Conservation (phyloP, 2,329 filamentous ascomycete genomes). For the Fragosphaeria purpurea region DNA sequence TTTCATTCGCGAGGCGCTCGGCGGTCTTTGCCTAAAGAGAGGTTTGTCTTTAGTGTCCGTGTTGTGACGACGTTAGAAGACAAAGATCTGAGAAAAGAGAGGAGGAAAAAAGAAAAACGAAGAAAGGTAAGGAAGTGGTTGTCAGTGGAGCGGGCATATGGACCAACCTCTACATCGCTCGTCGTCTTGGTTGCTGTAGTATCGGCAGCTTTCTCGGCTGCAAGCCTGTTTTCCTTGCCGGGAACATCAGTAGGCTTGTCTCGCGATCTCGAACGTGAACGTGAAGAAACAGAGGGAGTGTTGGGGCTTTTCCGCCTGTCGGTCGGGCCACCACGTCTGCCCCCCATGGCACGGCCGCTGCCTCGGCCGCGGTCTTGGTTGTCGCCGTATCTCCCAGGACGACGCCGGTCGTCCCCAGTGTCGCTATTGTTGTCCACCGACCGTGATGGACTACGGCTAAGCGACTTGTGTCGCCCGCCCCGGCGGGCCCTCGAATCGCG, state of each 20-base stretch:
- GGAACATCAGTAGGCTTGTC: slow-evolving; percentile 49
- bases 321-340: neutral
- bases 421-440: too few species aligned
- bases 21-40: slow-evolving; percentile 23
- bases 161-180: slow-evolving; percentile 20
- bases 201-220: slow-evolving; percentile 12
- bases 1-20: slow-evolving; percentile 33
- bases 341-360: slow-evolving; percentile 1
- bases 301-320: slow-evolving; percentile 32
- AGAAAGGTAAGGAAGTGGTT: neutral
- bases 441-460: too few species aligned
- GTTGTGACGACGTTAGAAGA: neutral
- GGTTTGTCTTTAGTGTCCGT: slow-evolving; percentile 4
- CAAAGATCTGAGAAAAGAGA: neutral
- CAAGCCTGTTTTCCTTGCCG: slow-evolving; percentile 34
- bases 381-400: neutral
- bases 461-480: too few species aligned
- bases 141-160: too few species aligned
- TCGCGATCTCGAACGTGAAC: slow-evolving; percentile 31
- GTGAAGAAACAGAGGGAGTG: slow-evolving; percentile 42
- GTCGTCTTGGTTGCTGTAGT: slow-evolving; percentile 6
- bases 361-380: slow-evolving; percentile 1
- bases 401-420: neutral
- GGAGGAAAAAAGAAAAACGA: neutral
- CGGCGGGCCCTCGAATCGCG: too few species aligned